phyloP scores from a whole-genome alignment of 768 basidiomycete species.

The Boletus edulis region DNA sequence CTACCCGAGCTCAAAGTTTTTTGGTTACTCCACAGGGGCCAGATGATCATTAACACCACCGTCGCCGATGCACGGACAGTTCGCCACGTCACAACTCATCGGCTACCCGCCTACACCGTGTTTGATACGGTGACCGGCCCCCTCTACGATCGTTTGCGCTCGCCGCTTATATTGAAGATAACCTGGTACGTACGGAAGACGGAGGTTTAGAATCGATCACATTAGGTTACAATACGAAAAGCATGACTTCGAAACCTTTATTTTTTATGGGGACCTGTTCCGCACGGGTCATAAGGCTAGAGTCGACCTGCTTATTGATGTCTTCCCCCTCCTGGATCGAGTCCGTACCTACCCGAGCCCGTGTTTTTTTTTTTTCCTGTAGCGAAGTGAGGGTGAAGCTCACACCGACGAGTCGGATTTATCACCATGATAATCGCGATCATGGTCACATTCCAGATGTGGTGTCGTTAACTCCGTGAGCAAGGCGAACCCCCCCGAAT shows the following conservation, averaged over 20 bases:
- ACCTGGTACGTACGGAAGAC: constrained; percentile 1
- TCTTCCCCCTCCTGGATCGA: no score
- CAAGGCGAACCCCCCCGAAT: no score
- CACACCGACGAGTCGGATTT: constrained; percentile 3
- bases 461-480: no score
- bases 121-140: constrained; percentile 18
- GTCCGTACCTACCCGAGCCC: constrained; percentile 1
- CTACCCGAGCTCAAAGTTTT: constrained; percentile 13
- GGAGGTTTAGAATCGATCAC: neutral
- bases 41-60: neutral
- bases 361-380: neutral
- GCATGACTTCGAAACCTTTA: neutral
- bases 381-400: constrained; percentile 23
- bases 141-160: neutral
- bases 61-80: constrained; percentile 11
- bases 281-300: neutral
- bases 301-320: neutral
- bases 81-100: constrained; percentile 18
- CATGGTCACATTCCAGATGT: neutral
- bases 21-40: neutral
- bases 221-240: no score
- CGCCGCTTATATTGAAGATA: no score
- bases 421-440: neutral
- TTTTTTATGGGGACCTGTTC: neutral
- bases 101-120: constrained; percentile 1